These are phyloP conservation scores for Arthrobotrys megalospora DNA, from an alignment of 2,329 filamentous ascomycete genomes.

Conservation along the genomic window DNA sequence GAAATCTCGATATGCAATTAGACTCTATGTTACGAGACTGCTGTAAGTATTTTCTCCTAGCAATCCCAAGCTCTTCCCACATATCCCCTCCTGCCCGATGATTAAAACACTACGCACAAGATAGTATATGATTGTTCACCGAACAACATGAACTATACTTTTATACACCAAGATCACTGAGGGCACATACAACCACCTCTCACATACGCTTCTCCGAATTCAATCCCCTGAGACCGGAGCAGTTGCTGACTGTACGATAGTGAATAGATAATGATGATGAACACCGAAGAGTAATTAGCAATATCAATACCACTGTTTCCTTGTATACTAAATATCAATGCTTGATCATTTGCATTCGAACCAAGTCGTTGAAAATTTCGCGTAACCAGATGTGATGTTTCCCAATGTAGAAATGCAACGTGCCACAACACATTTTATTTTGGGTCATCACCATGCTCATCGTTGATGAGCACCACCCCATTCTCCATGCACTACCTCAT, in stretches of 20 bases:
- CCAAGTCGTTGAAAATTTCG: background rate
- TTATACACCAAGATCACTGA: constrained; percentile 80
- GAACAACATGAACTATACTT: constrained; percentile 72
- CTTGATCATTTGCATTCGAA: too few relatives aligned
- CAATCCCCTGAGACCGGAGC: background rate
- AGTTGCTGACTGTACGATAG: background rate
- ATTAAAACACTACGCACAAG: constrained; percentile 77
- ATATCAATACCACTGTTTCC: too few relatives aligned
- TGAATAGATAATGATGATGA: background rate
- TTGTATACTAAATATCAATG: too few relatives aligned
- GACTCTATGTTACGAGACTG: background rate
- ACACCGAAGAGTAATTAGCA: too few relatives aligned
- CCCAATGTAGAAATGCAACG: constrained; percentile 23
- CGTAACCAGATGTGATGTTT: background rate
- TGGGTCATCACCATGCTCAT: constrained; percentile 3
- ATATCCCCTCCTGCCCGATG: constrained; percentile 70
- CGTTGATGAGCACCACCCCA: constrained; percentile 5
- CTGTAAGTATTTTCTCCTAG: constrained; percentile 2
- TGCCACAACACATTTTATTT: constrained; percentile 4
- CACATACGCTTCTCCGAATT: background rate
- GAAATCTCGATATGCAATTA: background rate
- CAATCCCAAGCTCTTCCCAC: background rate
- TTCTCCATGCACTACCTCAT: background rate
- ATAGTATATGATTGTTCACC: constrained; percentile 77
- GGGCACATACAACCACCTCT: constrained; percentile 65